Base-by-base conservation (phyloP, 768 basidiomycete genomes). In the Tylopilus sp. region DNA sequence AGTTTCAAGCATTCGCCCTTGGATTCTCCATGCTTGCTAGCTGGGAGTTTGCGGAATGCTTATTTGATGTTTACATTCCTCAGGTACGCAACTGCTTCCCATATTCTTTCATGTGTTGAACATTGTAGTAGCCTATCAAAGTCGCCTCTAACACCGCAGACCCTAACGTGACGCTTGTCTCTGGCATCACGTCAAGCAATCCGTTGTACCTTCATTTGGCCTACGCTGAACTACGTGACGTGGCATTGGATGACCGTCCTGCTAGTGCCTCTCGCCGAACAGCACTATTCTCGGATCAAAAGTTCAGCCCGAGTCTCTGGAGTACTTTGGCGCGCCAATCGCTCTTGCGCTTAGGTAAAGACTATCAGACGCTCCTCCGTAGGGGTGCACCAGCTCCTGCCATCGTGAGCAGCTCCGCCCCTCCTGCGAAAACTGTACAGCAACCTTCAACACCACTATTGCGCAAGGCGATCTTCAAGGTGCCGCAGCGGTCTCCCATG, bases 231-330 rank as follows among this genome's bases (percentile, higher is more conserved):
- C 74, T 92, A 36, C 68, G 68, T 11, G 72, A 74, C 4, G 61
- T 88, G 12, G 76, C 84, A 0, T 64, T 69, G n/a, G 77, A 78
- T 21, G 67, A 68, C 6, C 72, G 75, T 5, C 42, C 76, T 3
- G 59, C 71, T 2, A 77, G 76, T 0, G 63, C 71, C 12, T 63
- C 76, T 1, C 76, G 75, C 30, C 77, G 86, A 12, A 76, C 76
- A 0, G 75, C 79, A 0, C 62, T 90, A 1, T 90, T 89, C 60
- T 77, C 77, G 1, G 87, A 90, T 58, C 84, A 86, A 61, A 86
- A 85, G 58, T 80, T 81, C 47, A 75, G 71, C 9, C 84, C 83
- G 0, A 81, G 72, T 47, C 68, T 88, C 10, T 92, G 90, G 89
- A 73, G 72, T 19, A 74, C 75, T 2, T 70, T 90, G 29, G 73